Evolutionary conservation across 2,329 filamentous ascomycete genomes (phyloP).

Genomic region (Alternaria conjuncta): DNA sequence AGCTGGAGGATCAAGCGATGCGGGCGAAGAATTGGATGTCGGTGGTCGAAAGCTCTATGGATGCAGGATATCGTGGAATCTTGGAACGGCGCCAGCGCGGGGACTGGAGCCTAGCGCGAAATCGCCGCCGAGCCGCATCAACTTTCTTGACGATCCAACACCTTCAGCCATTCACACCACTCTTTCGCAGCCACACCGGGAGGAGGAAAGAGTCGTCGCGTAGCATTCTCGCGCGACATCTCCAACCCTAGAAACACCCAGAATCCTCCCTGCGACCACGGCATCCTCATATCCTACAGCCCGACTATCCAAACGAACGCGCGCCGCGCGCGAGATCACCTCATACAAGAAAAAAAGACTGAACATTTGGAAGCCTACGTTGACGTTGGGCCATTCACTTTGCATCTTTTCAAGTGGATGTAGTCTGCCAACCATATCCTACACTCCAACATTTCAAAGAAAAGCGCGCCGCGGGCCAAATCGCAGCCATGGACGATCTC

Average conservation of each 20-base stretch:
- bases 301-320: slow-evolving; percentile 3
- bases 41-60: slow-evolving; percentile 1
- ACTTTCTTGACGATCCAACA: slow-evolving; percentile 15
- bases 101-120: slow-evolving; percentile 17
- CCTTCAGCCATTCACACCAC: background rate
- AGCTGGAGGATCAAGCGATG: slow-evolving; percentile 1
- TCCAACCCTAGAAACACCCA: background rate
- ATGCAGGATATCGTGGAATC: background rate
- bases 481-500: slow-evolving; percentile 78
- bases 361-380: background rate
- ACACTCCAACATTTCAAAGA: background rate
- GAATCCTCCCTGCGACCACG: background rate
- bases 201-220: background rate
- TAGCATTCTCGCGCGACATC: background rate
- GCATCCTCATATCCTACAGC: background rate
- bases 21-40: background rate
- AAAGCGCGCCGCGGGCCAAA: slow-evolving; percentile 4
- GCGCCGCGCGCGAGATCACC: background rate
- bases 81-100: slow-evolving; percentile 25
- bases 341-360: background rate
- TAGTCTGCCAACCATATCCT: background rate
- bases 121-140: slow-evolving; percentile 19
- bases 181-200: background rate
- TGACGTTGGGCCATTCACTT: background rate
- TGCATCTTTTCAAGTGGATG: background rate